A percentile compares a stretch with the other conserved stretches of the same genome.
phyloP scores from a whole-genome alignment of 345 rosid genomes.

The Melaleuca quinquenervia region DNA sequence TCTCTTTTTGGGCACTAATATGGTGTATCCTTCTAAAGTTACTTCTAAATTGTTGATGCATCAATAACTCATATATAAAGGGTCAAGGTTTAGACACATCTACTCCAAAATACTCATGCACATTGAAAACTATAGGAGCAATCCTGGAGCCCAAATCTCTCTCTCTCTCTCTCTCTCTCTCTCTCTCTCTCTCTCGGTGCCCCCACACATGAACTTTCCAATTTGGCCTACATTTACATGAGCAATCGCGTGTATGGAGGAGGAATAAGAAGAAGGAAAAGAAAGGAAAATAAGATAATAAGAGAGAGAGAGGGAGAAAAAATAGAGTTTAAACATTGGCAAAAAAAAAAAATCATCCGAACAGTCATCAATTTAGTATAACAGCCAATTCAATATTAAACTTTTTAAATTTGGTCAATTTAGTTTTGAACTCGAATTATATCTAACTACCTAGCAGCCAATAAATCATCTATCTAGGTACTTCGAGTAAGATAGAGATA shows the following conservation, averaged over 20 bases:
- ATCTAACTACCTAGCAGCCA: background rate
- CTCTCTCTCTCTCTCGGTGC: no score
- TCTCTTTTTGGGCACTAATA: background rate
- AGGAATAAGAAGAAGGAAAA: background rate
- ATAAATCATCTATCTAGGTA: background rate
- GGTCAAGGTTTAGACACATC: background rate
- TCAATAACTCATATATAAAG: background rate
- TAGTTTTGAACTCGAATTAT: no score
- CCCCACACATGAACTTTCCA: no score
- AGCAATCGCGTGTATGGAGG: background rate
- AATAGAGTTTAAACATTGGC: background rate
- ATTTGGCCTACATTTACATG: no score
- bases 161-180: background rate
- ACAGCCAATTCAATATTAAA: background rate
- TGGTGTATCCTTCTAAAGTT: background rate
- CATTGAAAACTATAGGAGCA: background rate
- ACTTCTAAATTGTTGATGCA: background rate
- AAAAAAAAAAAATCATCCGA: background rate
- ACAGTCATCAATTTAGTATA: accelerated
- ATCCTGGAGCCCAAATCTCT: background rate
- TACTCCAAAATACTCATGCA: background rate
- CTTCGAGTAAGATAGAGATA: no score
- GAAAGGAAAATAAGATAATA: background rate
- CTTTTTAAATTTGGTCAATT: background rate
- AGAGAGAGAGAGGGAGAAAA: background rate